These are phyloP conservation scores for Hericium rajendrae DNA, from an alignment of 768 basidiomycete species.

Conservation along the genomic window DNA sequence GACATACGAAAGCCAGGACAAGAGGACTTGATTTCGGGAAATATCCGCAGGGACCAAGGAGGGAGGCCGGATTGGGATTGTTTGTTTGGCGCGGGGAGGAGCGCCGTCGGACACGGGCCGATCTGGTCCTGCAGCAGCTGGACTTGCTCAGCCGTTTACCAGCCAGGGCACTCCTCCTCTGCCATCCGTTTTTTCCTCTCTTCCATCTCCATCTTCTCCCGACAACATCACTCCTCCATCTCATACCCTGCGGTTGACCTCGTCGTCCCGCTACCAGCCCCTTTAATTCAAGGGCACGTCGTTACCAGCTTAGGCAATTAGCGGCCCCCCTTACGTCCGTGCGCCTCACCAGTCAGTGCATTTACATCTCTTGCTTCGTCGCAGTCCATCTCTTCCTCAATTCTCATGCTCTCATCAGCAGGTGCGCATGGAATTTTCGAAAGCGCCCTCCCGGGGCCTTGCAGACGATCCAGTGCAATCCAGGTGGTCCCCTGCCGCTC, in stretches of 20 bases:
- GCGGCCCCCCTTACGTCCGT: not conserved
- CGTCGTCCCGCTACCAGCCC: not conserved
- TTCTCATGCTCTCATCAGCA: not conserved
- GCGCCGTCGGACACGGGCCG: not conserved
- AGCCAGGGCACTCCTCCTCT: not conserved
- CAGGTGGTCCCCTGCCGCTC: constrained; percentile 27
- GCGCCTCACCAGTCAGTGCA: not conserved
- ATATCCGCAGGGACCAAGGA: not conserved
- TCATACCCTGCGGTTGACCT: not conserved
- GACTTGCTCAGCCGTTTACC: not conserved
- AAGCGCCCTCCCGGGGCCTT: not conserved
- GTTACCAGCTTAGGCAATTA: not conserved
- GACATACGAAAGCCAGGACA: no score
- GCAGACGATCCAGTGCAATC: constrained; percentile 7
- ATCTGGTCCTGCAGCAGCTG: not conserved
- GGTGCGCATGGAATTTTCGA: constrained; percentile 11
- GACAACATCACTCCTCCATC: not conserved
- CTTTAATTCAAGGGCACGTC: not conserved
- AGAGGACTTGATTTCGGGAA: no score
- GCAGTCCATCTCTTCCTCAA: not conserved
- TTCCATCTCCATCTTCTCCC: not conserved
- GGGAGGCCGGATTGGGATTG: not conserved
- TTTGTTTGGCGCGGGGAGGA: not conserved
- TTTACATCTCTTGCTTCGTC: not conserved
- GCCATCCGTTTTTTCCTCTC: not conserved